A percentile compares a stretch with the other conserved stretches of the same genome.
Evolutionary conservation across 2,329 filamentous ascomycete genomes (phyloP).

Genomic region (Nigrograna mackinnonii): DNA sequence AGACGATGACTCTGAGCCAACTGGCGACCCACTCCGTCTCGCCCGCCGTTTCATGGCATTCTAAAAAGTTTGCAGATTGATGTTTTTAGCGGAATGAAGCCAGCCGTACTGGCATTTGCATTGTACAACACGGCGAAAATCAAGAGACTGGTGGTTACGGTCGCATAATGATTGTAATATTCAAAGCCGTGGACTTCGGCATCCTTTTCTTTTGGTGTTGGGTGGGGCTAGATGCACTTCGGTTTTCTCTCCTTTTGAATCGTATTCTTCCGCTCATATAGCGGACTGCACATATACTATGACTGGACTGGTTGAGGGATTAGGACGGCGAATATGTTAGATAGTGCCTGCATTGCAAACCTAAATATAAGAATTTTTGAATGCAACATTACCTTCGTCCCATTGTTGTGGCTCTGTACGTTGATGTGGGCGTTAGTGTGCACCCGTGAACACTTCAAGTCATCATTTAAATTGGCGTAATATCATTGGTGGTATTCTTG

Average conservation of each 20-base stretch:
- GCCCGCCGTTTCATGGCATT: conserved; percentile 34
- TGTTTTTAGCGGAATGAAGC: neutral
- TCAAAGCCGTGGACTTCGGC: conserved; percentile 22
- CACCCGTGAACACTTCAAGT: too few species aligned
- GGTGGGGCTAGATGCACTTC: conserved; percentile 23
- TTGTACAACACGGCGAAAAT: conserved; percentile 44
- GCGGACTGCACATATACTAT: conserved; percentile 42
- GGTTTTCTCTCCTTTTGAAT: conserved; percentile 28
- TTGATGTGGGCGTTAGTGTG: too few species aligned
- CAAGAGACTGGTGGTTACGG: conserved; percentile 29
- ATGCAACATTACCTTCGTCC: too few species aligned
- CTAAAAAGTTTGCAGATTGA: too few species aligned
- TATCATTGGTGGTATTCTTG: too few species aligned
- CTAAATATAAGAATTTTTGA: conserved; percentile 32
- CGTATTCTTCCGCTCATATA: conserved; percentile 18
- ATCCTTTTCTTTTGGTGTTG: conserved; percentile 35
- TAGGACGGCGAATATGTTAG: conserved; percentile 39
- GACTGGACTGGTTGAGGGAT: conserved; percentile 30
- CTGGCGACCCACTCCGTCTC: conserved; percentile 11
- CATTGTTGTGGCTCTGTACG: too few species aligned
- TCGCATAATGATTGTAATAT: conserved; percentile 46
- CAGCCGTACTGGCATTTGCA: conserved; percentile 22
- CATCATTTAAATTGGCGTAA: too few species aligned
- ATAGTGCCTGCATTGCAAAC: conserved; percentile 39
- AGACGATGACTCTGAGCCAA: conserved; percentile 8